Percentiles rank a stretch among this genome's conserved stretches.
These are phyloP conservation scores for Fusarium newnesense DNA, from an alignment of 2,329 filamentous ascomycete genomes.

Conservation along the genomic window DNA sequence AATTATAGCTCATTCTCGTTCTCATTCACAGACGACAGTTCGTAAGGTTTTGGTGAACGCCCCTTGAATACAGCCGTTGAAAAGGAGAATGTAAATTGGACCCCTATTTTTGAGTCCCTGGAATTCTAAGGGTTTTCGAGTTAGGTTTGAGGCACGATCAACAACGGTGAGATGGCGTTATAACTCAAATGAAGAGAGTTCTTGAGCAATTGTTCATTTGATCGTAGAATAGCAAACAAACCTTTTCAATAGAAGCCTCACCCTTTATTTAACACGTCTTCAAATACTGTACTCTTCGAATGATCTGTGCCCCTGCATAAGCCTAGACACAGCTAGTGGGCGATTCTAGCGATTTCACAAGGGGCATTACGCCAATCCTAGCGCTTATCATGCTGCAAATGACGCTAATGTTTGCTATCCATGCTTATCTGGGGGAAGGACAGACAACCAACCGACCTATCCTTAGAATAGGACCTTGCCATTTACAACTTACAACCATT, in stretches of 20 bases:
- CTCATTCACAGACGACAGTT: background rate
- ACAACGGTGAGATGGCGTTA: background rate
- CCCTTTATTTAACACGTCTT: constrained; percentile 12
- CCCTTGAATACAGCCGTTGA: constrained; percentile 7
- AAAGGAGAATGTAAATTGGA: constrained; percentile 37
- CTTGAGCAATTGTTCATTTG: background rate
- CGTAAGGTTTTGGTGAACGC: background rate
- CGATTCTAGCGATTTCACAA: constrained; percentile 35
- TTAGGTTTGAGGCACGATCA: background rate
- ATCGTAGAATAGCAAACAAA: background rate
- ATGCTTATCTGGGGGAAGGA: constrained; percentile 41
- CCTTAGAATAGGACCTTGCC: constrained; percentile 5
- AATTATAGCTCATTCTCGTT: background rate
- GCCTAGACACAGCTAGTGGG: constrained; percentile 24
- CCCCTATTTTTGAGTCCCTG: constrained; percentile 29
- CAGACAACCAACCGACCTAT: constrained; percentile 20
- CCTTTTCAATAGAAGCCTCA: background rate
- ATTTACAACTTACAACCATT: constrained; percentile 22
- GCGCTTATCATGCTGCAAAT: constrained; percentile 32
- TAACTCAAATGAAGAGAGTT: background rate
- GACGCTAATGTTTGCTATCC: constrained; percentile 29
- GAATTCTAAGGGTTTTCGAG: background rate
- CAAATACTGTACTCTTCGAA: constrained; percentile 10
- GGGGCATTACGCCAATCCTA: constrained; percentile 39
- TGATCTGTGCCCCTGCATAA: constrained; percentile 36